Percentiles rank a stretch among this genome's conserved stretches.
Conservation (phyloP, 140 eudicot species). For the Senecio squalidus region DNA sequence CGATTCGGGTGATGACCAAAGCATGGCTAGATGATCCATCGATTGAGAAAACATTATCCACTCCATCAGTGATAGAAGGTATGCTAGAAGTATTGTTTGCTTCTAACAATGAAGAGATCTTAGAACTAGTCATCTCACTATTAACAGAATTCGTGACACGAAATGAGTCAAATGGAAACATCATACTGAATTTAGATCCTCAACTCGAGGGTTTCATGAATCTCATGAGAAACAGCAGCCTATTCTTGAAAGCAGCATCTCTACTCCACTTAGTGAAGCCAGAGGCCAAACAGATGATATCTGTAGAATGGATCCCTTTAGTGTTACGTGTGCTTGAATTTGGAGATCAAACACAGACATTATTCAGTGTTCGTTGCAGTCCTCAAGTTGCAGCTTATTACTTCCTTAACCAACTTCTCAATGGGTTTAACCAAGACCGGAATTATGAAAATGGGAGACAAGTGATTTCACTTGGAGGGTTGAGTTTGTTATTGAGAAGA, state of each 20-base stretch:
- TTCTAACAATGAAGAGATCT: slow-evolving; percentile 57
- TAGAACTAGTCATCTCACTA: slow-evolving; percentile 59
- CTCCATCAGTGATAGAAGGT: slow-evolving; percentile 53
- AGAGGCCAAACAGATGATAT: slow-evolving; percentile 59
- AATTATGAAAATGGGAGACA: slow-evolving; percentile 52
- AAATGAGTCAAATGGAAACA: slow-evolving; percentile 34
- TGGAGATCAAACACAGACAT: slow-evolving; percentile 62
- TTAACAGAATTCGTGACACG: slow-evolving; percentile 51
- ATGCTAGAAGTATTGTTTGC: slow-evolving; percentile 63
- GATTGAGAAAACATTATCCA: slow-evolving; percentile 33
- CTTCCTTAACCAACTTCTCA: slow-evolving; percentile 57
- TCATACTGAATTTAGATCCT: slow-evolving; percentile 50
- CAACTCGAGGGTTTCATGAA: slow-evolving; percentile 48
- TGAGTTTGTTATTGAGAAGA: slow-evolving; percentile 56
- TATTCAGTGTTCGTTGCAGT: slow-evolving; percentile 51
- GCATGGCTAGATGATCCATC: slow-evolving; percentile 53
- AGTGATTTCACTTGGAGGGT: slow-evolving; percentile 61
- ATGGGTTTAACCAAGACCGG: slow-evolving; percentile 56
- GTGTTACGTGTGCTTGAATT: slow-evolving; percentile 72
- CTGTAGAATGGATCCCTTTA: slow-evolving; percentile 64
- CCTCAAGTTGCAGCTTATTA: slow-evolving; percentile 75
- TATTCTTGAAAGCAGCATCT: slow-evolving; percentile 70
- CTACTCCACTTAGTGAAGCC: slow-evolving; percentile 61
- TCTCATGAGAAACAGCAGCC: slow-evolving; percentile 50
- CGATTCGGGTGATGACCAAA: slow-evolving; percentile 53